Base-by-base conservation (phyloP, 1,284 basidiomycete species). In the Cryptococcus neoformans region DNA sequence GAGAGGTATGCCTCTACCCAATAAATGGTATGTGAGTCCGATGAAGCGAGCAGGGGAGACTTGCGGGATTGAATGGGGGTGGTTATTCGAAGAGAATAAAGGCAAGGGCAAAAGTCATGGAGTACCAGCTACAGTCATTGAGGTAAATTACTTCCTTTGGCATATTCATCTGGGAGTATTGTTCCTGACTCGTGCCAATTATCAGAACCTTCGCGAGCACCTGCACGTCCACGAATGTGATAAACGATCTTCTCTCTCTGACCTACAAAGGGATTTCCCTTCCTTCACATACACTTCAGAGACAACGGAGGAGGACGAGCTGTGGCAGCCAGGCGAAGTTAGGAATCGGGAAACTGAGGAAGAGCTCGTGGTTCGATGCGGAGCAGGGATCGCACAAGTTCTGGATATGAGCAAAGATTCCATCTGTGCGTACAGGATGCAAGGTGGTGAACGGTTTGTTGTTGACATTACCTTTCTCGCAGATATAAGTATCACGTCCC, bases 141-240 rank as follows among this genome's bases (percentile, higher is more conserved):
- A 71, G 57, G 69, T 71, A 56, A 53, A 66, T 61, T 21, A 21
- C 21, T 21, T 21, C 21, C 21, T 21, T 21, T 21, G 21, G 21
- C 21, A 21, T 21, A 21, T 21, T 21, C 21, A 21, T 21, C 21
- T 21, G 21, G 21, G 21, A 21, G 21, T 21, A 21, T 21, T 21
- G 21, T 21, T 21, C 21, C 21, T 21, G 21, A 21, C 21, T 21
- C 21, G 21, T 21, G 21, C 21, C 21, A 21, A 21, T 21, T 21
- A 21, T 1, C 53, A 72, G 68, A 63, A 72, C 47, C 50, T 72
- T 7, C 64, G 70, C 49, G 70, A 70, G 55, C 68, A 69, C 51
- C 61, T 72, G 6, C 68, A 70, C 51, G 68, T 68, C 12, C 64
- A 69, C 51, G 54, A 56, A 49, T 70, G 68, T 57, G 68, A 72